Evolutionary conservation across 495 filamentous ascomycete species (phyloP), one percentile per base, ranked within the genome.

Genomic region (Xylona heveae): DNA sequence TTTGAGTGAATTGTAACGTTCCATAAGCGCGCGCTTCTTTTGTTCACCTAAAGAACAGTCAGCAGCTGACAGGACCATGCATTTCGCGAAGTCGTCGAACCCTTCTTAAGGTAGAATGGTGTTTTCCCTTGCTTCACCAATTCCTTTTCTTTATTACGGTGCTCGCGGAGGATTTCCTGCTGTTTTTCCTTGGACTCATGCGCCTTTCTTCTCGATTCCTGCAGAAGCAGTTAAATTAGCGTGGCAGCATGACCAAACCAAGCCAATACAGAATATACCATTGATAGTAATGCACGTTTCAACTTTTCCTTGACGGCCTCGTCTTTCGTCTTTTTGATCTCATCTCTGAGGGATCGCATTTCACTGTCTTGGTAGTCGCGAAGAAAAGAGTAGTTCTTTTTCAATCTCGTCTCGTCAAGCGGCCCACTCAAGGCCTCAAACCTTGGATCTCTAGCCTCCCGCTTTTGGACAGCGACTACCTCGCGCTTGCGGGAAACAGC

Each of bases 91-190:
- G 15, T 1, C 15, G 35, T 15, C 38, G 31, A 28, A 45, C 46
- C 35, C 53, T 75, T 70, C 66, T 95, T 95, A 40, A 94, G 57
- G 48, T 75, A 92, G 47, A 83, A 97, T 4, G 85, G 84, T 60
- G 71, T 71, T 68, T 95, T 93, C 15, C 88, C 88, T 54, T 82
- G 66, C 42, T 61, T 64, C 19, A 95, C 68, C 34, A 75, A 50
- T 51, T 82, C 74, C 53, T 78, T 78, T 65, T 97, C 88, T 44
- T 71, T 58, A 54, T 65, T 70, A 40, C 74, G 67, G 51, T 92
- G 82, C 49, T 74, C 66, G 18, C 63, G 57, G 21, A 79, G 33
- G 6, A 94, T 50, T 38, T 68, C 60, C 36, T 60, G 51, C 50
- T 74, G 65, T 14, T 68, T 59, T 30, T 78, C 74, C 44, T 74